Conservation (phyloP, 768 basidiomycete genomes). For the Lactifluus subvellereus region DNA sequence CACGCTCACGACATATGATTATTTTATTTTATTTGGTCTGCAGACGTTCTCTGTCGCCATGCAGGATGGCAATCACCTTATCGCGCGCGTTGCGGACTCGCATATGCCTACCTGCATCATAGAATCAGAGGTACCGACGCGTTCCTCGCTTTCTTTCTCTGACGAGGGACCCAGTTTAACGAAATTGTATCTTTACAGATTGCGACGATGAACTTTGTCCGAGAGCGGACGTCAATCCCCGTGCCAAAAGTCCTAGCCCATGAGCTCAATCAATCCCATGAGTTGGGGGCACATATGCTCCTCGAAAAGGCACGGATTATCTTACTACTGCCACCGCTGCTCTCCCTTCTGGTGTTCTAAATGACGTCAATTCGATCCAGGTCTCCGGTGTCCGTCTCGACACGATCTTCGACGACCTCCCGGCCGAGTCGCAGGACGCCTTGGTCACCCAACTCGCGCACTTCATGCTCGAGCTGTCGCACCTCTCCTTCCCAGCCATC, state of each 20-base stretch:
- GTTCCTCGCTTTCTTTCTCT: background rate
- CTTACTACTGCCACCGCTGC: background rate
- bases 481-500: conserved; percentile 28
- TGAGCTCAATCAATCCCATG: conserved; percentile 15
- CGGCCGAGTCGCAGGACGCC: conserved; percentile 26
- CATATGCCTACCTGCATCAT: conserved; percentile 19
- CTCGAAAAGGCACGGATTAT: conserved; percentile 27
- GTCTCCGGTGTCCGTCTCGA: conserved; percentile 29
- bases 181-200: conserved; percentile 20
- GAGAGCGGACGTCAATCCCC: conserved; percentile 30
- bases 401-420: conserved; percentile 28
- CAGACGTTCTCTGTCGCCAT: conserved; percentile 28
- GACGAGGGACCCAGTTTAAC: background rate
- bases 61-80: conserved; percentile 24
- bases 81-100: conserved; percentile 23
- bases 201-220: conserved; percentile 30
- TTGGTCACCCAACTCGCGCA: conserved; percentile 29
- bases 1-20: conserved; percentile 9
- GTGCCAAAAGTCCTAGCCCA: conserved; percentile 26
- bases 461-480: conserved; percentile 31
- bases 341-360: background rate
- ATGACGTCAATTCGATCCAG: conserved; percentile 16
- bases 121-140: conserved; percentile 24
- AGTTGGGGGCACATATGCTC: conserved; percentile 26
- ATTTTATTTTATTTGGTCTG: background rate